Base-by-base conservation (phyloP, 2,329 filamentous ascomycete species). In the Verticillium isaacii region DNA sequence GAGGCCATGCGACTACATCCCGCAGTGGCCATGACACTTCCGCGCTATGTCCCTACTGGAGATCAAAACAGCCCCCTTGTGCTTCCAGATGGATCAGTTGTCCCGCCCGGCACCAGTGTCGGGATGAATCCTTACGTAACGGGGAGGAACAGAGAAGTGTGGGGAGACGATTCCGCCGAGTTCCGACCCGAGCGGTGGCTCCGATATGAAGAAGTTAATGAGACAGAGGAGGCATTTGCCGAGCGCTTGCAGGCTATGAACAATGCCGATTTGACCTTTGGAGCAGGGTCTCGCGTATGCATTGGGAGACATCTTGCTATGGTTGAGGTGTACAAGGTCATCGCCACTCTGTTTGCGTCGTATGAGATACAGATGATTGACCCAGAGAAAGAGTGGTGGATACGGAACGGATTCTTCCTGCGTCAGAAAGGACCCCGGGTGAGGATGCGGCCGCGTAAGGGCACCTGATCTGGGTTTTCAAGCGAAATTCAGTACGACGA, bases 321-420 rank as follows among this genome's bases (percentile, higher is more conserved):
- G 50, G 71, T 85, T 32, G 83, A 86, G 71, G 84, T 85, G 66
- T 84, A 85, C 73, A 88, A 87, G 75, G 77, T 86, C 39, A 71
- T 85, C 2, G 72, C 80, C 5, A 81, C 78, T 19, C 62, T 84
- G 56, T 73, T 81, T 64, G 67, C 65, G 5, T 71, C 66, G 41
- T 84, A 81, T 65, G 71, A 80, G 56, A 66, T 75, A 8, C 67
- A 70, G 39, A 62, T 76, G 1, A 70, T 69, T 1, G 68, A 75
- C 29, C 66, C 68, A 0, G 62, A 62, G 60, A 62, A 64, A n/a
- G 65, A 60, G 65, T 61, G 60, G 60, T 41, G 45, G 29, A 57
- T 65, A 11, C 62, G 32, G 23, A 55, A 58, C 23, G 61, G 65
- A 11, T 67, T 62, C 60, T 66, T 67, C 57, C 56, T 60, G 19